A percentile compares a stretch with the other conserved stretches of the same genome.
These are phyloP conservation scores for Dioszegia hungarica DNA, from an alignment of 768 basidiomycete genomes.

Conservation along the genomic window DNA sequence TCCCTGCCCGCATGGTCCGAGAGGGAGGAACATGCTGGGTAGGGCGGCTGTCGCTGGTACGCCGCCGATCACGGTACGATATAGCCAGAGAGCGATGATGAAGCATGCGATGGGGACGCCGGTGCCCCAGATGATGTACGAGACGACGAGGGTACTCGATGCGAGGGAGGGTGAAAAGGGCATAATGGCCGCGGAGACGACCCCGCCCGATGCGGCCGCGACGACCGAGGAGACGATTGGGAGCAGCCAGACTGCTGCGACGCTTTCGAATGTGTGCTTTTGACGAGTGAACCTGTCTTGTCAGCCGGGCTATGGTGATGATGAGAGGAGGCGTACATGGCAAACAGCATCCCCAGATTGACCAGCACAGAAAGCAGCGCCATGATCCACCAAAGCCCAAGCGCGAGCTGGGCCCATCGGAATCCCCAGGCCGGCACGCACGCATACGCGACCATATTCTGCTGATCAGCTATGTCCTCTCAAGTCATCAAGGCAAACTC, in stretches of 20 bases:
- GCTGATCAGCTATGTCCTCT: constrained; percentile 4
- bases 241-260: constrained; percentile 68
- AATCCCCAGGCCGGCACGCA: constrained; percentile 36
- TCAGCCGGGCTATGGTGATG: too few species aligned
- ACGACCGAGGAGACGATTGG: constrained; percentile 72
- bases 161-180: constrained; percentile 54
- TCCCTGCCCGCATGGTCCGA: constrained; percentile 69
- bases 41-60: constrained; percentile 16
- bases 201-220: constrained; percentile 62
- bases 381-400: constrained; percentile 69
- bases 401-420: constrained; percentile 45
- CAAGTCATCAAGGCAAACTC: constrained; percentile 1
- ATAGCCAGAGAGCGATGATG: constrained; percentile 63
- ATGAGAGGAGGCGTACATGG: constrained; percentile 59
- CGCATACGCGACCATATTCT: constrained; percentile 44
- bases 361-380: constrained; percentile 57
- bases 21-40: constrained; percentile 60
- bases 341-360: constrained; percentile 61
- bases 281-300: constrained; percentile 61
- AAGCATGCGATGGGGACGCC: constrained; percentile 62
- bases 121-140: constrained; percentile 54
- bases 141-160: constrained; percentile 57
- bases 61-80: constrained; percentile 55
- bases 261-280: constrained; percentile 55
- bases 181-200: constrained; percentile 57